phyloP scores from a whole-genome alignment of 2,329 filamentous ascomycete genomes.

The Metarhizium brunneum region DNA sequence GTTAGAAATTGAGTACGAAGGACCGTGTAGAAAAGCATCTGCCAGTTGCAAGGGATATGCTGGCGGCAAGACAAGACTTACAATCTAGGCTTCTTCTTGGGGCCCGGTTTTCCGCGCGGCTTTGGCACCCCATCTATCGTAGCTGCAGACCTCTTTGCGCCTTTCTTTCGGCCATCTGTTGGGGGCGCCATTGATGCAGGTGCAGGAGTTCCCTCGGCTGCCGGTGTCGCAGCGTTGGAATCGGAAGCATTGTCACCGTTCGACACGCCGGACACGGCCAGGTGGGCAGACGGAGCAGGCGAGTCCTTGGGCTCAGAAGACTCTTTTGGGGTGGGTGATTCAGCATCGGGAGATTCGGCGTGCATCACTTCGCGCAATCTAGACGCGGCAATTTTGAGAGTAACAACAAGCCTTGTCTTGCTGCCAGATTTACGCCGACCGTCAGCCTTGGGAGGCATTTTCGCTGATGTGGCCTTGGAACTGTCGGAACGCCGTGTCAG shows the following conservation, averaged over 20 bases:
- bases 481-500: background rate
- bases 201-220: slow-evolving; percentile 44
- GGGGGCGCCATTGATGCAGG: slow-evolving; percentile 51
- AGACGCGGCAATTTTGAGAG: slow-evolving; percentile 40
- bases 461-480: slow-evolving; percentile 7
- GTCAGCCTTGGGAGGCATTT: slow-evolving; percentile 26
- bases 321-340: slow-evolving; percentile 27
- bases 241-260: slow-evolving; percentile 49
- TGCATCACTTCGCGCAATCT: slow-evolving; percentile 42
- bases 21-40: background rate
- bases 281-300: slow-evolving; percentile 31
- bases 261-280: slow-evolving; percentile 29
- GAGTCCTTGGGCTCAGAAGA: slow-evolving; percentile 30
- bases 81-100: slow-evolving; percentile 93
- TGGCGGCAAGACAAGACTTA: slow-evolving; percentile 43
- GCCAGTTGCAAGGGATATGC: background rate
- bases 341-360: slow-evolving; percentile 31
- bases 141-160: slow-evolving; percentile 58
- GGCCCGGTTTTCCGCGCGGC: slow-evolving; percentile 77
- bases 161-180: slow-evolving; percentile 58
- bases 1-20: slow-evolving; percentile 18
- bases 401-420: slow-evolving; percentile 35
- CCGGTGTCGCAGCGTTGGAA: slow-evolving; percentile 51
- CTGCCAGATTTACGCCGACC: slow-evolving; percentile 28
- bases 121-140: slow-evolving; percentile 55